Evolutionary conservation across 2,329 filamentous ascomycete species (phyloP), one percentile per base, ranked within the genome.

Genomic region (Xylaria arbuscula): DNA sequence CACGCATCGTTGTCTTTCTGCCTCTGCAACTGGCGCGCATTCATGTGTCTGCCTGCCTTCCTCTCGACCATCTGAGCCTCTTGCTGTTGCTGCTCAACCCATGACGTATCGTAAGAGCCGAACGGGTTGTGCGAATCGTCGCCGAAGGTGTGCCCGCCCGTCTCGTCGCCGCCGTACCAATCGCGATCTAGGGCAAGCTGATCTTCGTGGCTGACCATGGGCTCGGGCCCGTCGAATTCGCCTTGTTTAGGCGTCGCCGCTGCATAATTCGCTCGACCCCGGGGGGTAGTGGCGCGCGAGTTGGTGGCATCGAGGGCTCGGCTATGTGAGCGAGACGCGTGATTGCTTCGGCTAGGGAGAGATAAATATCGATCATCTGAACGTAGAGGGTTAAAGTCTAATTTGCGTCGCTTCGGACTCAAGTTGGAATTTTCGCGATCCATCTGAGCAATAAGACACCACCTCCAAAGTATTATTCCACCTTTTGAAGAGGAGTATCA

Each of bases 1-100:
- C 96, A 99, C 0, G 94, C 95, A 81, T 99, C 96, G 51, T 96
- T 94, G 77, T 99, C 96, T 78, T 92, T 94, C 79, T 97, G 93
- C 75, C 94, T 93, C 80, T 97, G 93, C 66, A 93, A 86, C 69
- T 91, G 90, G 59, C 92, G 87, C 53, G 92, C 92, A 77, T 89
- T 93, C 78, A 92, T 86, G 3, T 89, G 85, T 62, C 83, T 87
- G 75, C 87, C 90, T 5, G 90, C 86, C 83, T 96, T 96, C 85
- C 93, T 96, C 80, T 97, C 93, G 9, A 89, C 85, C 78, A 94
- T 82, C 15, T 89, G 91, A 17, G 87, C 87, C 80, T 97, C 93
- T 28, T 86, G 85, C 76, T 93, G 89, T 77, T 93, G 90, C 73
- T 85, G 82, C 47, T 85, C 85, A 70, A 94, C 93, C 80, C 91